phyloP scores from a whole-genome alignment of 2,329 filamentous ascomycete genomes.

The Arthroderma uncinatum region DNA sequence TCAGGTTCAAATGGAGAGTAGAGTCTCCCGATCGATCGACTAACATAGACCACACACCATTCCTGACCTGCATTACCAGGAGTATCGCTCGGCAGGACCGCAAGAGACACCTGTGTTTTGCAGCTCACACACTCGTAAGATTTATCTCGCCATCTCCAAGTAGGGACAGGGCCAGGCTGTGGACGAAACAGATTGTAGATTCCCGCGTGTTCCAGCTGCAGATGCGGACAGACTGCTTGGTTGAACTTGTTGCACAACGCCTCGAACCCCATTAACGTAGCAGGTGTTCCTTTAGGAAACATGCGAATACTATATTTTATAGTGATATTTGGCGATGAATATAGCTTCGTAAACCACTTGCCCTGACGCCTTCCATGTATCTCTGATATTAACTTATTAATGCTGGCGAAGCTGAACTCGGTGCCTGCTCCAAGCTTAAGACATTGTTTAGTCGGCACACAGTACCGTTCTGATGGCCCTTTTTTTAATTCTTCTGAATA shows the following conservation, averaged over 20 bases:
- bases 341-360: not conserved
- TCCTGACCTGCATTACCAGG: not conserved
- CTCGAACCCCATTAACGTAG: not conserved
- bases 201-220: not conserved
- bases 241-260: not conserved
- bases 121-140: not conserved
- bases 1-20: conserved; percentile 5
- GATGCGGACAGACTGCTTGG: not conserved
- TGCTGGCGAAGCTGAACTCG: not conserved
- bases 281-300: not conserved
- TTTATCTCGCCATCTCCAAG: not conserved
- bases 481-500: not conserved
- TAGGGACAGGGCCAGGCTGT: not conserved
- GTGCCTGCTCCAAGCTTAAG: not conserved
- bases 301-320: not conserved
- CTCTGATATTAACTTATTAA: not conserved
- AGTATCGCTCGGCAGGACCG: not conserved
- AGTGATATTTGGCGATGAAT: not conserved
- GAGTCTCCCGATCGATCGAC: conserved; percentile 5
- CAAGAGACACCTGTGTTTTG: not conserved
- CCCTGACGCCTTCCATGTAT: not conserved
- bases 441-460: not conserved
- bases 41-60: not conserved
- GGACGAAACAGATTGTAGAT: not conserved
- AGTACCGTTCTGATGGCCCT: not conserved